Evolutionary conservation across 805 yeast species (phyloP).

Genomic region (Candida michaelii): DNA sequence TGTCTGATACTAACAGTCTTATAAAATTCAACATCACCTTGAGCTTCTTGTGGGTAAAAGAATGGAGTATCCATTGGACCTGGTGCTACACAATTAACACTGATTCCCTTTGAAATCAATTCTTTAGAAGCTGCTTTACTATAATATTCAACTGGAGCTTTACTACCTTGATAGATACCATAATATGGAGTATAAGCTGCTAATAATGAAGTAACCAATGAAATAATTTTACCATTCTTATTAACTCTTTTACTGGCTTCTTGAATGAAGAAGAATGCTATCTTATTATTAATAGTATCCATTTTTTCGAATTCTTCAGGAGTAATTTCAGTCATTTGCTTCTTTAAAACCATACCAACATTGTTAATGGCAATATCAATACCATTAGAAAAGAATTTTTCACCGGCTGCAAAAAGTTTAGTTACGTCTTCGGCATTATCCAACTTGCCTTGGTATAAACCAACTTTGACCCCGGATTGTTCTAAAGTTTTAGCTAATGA

Average conservation of each 20-base stretch:
- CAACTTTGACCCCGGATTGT: conserved; percentile 38
- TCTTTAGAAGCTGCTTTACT: conserved; percentile 57
- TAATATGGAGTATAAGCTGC: conserved; percentile 63
- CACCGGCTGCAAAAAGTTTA: conserved; percentile 47
- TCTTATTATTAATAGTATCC: conserved; percentile 55
- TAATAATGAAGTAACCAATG: conserved; percentile 60
- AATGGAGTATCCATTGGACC: conserved; percentile 71
- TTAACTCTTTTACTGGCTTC: conserved; percentile 53
- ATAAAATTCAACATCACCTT: conserved; percentile 52
- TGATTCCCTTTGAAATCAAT: conserved; percentile 43
- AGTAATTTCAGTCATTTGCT: conserved; percentile 52
- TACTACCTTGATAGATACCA: conserved; percentile 55
- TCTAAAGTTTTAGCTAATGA: conserved; percentile 36
- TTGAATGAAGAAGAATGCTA: conserved; percentile 61
- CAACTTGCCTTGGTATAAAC: conserved; percentile 43
- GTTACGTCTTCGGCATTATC: conserved; percentile 41
- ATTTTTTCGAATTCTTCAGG: conserved; percentile 55
- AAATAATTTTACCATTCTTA: conserved; percentile 54
- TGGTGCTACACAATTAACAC: conserved; percentile 60
- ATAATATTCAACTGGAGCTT: conserved; percentile 55
- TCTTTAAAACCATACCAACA: conserved; percentile 67
- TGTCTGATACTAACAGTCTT: conserved; percentile 49
- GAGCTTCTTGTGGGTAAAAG: conserved; percentile 59
- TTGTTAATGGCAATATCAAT: conserved; percentile 67
- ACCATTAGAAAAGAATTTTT: conserved; percentile 42